phyloP scores from a whole-genome alignment of 495 filamentous ascomycete species.

The Talaromyces trachyspermus region DNA sequence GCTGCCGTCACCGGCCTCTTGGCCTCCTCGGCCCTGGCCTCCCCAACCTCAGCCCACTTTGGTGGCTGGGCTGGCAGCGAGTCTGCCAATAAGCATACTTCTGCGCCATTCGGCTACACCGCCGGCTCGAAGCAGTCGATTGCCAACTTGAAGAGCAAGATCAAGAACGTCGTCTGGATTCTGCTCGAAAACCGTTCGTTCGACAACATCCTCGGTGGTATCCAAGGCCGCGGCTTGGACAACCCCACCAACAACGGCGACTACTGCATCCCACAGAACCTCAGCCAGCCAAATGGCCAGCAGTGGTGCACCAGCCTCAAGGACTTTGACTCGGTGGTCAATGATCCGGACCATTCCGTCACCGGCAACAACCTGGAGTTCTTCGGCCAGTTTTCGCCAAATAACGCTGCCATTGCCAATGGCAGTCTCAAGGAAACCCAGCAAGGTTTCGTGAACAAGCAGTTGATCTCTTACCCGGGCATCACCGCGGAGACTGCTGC shows the following conservation, averaged over 20 bases:
- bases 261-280: constrained; percentile 36
- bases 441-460: constrained; percentile 43
- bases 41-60: constrained; percentile 1
- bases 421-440: constrained; percentile 27
- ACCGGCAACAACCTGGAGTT: constrained; percentile 46
- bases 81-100: constrained; percentile 1
- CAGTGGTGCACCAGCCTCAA: constrained; percentile 32
- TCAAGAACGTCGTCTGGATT: constrained; percentile 41
- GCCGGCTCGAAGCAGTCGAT: constrained; percentile 13
- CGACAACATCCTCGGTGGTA: constrained; percentile 38
- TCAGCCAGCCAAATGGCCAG: constrained; percentile 29
- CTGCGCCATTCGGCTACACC: constrained; percentile 10
- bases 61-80: not conserved
- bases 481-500: constrained; percentile 30
- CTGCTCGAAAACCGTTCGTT: constrained; percentile 41
- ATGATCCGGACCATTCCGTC: constrained; percentile 46
- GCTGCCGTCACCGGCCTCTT: constrained; percentile 7
- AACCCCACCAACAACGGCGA: constrained; percentile 39
- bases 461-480: constrained; percentile 28
- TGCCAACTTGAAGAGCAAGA: constrained; percentile 23
- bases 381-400: constrained; percentile 36
- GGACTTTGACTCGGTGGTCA: constrained; percentile 35
- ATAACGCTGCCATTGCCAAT: constrained; percentile 28
- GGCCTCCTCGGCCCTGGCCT: constrained; percentile 5
- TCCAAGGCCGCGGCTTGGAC: constrained; percentile 29